phyloP scores from a whole-genome alignment of 2,329 filamentous ascomycete genomes.

The Sporothrix luriei region DNA sequence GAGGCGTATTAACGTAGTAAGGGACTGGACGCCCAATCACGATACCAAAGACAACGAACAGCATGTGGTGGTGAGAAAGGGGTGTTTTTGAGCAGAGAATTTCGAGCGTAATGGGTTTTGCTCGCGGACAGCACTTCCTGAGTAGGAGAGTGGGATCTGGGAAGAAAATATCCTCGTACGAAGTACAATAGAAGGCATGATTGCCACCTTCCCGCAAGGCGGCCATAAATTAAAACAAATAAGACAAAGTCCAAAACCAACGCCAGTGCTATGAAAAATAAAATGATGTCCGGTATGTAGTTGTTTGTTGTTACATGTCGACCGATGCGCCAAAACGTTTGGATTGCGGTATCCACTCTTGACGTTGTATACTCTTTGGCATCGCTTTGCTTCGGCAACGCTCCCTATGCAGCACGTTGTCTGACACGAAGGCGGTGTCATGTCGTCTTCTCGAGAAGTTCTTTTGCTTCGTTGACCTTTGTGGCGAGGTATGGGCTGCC shows the following conservation, averaged over 20 bases:
- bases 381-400: not conserved
- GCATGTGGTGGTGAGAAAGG: not conserved
- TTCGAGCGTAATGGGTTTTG: constrained; percentile 16
- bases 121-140: not conserved
- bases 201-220: not conserved
- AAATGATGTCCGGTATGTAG: constrained; percentile 11
- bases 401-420: not conserved
- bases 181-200: not conserved
- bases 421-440: constrained; percentile 19
- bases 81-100: constrained; percentile 10
- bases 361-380: not conserved
- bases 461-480: constrained; percentile 98
- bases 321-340: not conserved
- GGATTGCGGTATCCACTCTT: not conserved
- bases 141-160: not conserved
- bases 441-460: constrained; percentile 77
- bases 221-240: constrained; percentile 8
- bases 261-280: constrained; percentile 29
- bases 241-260: constrained; percentile 1
- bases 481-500: constrained; percentile 95
- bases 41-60: constrained; percentile 1
- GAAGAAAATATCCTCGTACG: not conserved
- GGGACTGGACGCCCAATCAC: not conserved
- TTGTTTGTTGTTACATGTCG: constrained; percentile 33
- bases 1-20: too few species aligned